Conservation (phyloP, 1,284 basidiomycete genomes). For the Irpex sp. region DNA sequence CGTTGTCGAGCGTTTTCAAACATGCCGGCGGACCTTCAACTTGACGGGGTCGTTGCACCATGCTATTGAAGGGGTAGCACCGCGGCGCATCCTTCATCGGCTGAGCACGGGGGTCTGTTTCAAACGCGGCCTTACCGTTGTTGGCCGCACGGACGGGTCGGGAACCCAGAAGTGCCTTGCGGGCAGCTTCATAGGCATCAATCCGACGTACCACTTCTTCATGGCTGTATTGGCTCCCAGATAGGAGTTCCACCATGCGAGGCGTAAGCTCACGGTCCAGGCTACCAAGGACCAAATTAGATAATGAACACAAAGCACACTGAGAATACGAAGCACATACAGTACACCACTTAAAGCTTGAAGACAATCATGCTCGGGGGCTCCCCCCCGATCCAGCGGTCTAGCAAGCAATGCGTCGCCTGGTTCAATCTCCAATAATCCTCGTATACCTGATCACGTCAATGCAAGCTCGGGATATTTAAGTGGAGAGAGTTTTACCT, state of each 20-base stretch:
- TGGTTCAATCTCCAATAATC: not conserved
- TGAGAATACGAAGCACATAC: not conserved
- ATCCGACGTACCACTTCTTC: not conserved
- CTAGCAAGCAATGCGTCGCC: not conserved
- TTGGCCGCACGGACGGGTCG: not conserved
- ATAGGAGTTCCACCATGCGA: not conserved
- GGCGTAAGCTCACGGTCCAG: not conserved
- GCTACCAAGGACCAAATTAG: not conserved
- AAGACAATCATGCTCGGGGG: not conserved
- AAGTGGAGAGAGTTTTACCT: not conserved
- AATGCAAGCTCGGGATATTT: not conserved
- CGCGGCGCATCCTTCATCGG: not conserved
- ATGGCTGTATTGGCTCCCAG: not conserved
- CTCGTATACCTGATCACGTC: not conserved
- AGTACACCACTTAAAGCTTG: not conserved
- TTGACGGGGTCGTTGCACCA: not conserved
- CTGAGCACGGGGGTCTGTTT: not conserved
- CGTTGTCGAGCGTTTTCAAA: not conserved
- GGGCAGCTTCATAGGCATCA: not conserved
- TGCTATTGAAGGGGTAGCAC: not conserved
- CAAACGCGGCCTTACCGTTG: not conserved
- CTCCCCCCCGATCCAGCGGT: not conserved
- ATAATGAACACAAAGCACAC: not conserved
- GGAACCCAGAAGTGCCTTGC: not conserved
- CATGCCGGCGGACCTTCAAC: not conserved